Percentiles rank a stretch among this genome's conserved stretches.
Evolutionary conservation across 2,329 filamentous ascomycete species (phyloP).

Genomic region (Myriosclerotinia curreyana): DNA sequence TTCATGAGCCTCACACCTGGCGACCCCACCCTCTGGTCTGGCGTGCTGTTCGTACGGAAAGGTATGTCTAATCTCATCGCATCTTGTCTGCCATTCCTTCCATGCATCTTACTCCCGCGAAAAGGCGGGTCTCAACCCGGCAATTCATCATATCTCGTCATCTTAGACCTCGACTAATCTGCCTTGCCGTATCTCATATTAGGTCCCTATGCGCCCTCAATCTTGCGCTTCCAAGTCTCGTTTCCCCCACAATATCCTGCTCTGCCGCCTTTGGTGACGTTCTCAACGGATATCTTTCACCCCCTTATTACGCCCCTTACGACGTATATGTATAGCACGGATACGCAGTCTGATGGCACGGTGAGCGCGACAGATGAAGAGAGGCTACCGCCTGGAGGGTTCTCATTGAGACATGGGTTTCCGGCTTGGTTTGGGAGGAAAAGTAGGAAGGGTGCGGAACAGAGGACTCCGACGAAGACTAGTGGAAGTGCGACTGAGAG

Average conservation of each 20-base stretch:
- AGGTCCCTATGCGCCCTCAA: constrained; percentile 86
- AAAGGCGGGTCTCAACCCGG: neutral
- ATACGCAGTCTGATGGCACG: constrained; percentile 69
- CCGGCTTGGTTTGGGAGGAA: constrained; percentile 78
- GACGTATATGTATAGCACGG: constrained; percentile 89
- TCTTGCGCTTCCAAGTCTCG: constrained; percentile 85
- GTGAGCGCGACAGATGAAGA: constrained; percentile 83
- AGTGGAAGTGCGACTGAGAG: constrained; percentile 28
- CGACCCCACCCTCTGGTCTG: constrained; percentile 79
- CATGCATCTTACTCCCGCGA: neutral
- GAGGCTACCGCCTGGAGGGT: constrained; percentile 79
- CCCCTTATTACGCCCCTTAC: constrained; percentile 87
- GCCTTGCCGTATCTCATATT: neutral
- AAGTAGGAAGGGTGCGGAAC: constrained; percentile 35
- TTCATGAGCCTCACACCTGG: constrained; percentile 82
- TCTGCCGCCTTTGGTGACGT: constrained; percentile 79
- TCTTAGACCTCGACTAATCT: constrained; percentile 10
- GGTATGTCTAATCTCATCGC: constrained; percentile 51
- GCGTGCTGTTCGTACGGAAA: constrained; percentile 86
- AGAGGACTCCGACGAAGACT: constrained; percentile 32
- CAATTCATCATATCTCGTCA: neutral
- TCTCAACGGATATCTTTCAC: constrained; percentile 92
- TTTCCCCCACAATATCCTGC: constrained; percentile 80
- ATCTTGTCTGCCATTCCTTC: neutral
- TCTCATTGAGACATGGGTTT: constrained; percentile 87